phyloP scores from a whole-genome alignment of 139 green algal genomes.

The Protoeuglena noctilucae region DNA sequence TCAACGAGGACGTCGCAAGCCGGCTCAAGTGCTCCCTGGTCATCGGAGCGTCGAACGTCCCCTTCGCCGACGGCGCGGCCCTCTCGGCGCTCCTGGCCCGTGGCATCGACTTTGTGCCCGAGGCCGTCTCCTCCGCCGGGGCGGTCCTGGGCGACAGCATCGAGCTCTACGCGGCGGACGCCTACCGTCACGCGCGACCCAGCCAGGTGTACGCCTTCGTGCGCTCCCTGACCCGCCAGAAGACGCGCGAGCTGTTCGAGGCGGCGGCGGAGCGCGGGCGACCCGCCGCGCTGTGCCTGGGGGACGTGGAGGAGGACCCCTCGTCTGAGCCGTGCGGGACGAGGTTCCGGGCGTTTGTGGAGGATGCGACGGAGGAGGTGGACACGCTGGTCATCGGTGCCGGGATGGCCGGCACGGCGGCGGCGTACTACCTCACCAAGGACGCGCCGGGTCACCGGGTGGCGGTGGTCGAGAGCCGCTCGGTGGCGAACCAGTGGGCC shows the following conservation, averaged over 20 bases:
- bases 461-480: neutral
- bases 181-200: neutral
- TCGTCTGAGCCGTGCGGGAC: neutral
- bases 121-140: constrained; percentile 3
- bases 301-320: neutral
- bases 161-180: neutral
- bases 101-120: constrained; percentile 7
- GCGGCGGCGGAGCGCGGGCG: neutral
- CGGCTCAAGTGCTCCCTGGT: constrained; percentile 1
- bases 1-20: constrained; percentile 1
- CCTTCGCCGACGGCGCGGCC: constrained; percentile 1
- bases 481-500: neutral
- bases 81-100: neutral
- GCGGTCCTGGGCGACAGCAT: constrained; percentile 6
- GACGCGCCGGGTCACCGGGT: neutral
- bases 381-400: constrained; percentile 4
- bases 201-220: constrained; percentile 4
- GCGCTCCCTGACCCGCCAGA: neutral
- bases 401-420: constrained; percentile 7
- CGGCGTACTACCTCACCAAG: constrained; percentile 1
- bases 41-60: constrained; percentile 6
- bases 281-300: neutral
- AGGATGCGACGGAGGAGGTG: neutral
- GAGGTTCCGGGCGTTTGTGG: neutral
- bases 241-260: neutral